Conservation (phyloP, 1,284 basidiomycete species). For the Irpex sp. region DNA sequence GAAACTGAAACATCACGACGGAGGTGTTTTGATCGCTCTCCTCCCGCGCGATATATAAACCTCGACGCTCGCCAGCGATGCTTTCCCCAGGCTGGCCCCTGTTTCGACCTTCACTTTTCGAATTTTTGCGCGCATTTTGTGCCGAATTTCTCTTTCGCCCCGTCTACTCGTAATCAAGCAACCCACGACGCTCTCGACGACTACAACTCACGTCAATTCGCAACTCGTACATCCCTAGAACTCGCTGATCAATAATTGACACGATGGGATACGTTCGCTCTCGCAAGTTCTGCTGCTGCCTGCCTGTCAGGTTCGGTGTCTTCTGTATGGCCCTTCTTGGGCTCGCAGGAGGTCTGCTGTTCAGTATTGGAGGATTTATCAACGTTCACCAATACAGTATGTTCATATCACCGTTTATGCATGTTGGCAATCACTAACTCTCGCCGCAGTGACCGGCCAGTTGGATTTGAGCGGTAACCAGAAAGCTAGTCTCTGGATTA, state of each 20-base stretch:
- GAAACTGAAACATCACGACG: constrained; percentile 9
- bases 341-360: constrained; percentile 36
- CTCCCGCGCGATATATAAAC: constrained; percentile 9
- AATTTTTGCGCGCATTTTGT: constrained; percentile 7
- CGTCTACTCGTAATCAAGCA: constrained; percentile 6
- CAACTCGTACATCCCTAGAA: neutral
- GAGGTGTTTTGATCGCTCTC: constrained; percentile 4
- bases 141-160: constrained; percentile 9
- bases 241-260: neutral
- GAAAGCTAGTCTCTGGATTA: constrained; percentile 40
- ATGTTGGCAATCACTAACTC: neutral
- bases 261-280: constrained; percentile 25
- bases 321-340: constrained; percentile 48
- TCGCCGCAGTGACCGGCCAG: constrained; percentile 16
- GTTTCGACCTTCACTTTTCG: constrained; percentile 18
- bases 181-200: constrained; percentile 6
- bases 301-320: constrained; percentile 57
- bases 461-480: constrained; percentile 26
- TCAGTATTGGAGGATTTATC: constrained; percentile 41
- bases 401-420: constrained; percentile 7
- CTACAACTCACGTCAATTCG: constrained; percentile 3
- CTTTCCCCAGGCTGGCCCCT: constrained; percentile 18
- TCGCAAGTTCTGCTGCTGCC: constrained; percentile 52
- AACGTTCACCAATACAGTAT: constrained; percentile 19
- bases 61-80: neutral